Evolutionary conservation across 768 basidiomycete genomes (phyloP), one percentile per base, ranked within the genome.

Genomic region (Rhodotorula graminis): DNA sequence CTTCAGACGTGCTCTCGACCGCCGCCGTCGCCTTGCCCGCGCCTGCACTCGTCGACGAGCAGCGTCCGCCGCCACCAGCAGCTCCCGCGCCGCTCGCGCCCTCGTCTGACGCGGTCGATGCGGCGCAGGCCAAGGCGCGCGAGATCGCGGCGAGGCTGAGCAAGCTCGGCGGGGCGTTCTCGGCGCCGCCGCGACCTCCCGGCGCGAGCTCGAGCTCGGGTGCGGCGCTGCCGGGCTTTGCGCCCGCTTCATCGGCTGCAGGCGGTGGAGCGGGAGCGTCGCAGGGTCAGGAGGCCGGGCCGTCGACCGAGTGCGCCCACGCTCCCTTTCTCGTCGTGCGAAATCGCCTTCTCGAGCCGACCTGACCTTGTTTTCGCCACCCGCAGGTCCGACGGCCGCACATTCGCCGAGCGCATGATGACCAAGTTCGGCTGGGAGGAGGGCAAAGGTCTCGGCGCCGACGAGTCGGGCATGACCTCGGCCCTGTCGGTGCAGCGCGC

Each of bases 351-450:
- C n/a, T n/a, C n/a, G n/a, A n/a, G n/a, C n/a, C 4, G 25, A 5
- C 11, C 46, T 37, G 14, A 29, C 42, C 2, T 21, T 3, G 27
- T 15, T 12, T 12, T 40, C 47, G 18, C 50, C 37, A 31, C 6
- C 18, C 33, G 29, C 66, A 74, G 73, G 33, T 67, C 65, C 50
- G 75, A 76, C 61, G 42, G 57, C 50, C 69, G 87, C 25, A 84
- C 89, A 6, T 92, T 94, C 77, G 91, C 92, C 44, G 88, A 89
- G 21, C 89, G 92, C 44, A 80, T 95, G 76, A 95, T 96, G 93
- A 91, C 90, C 9, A 95, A 93, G 82, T 94, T 90, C 91, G 95
- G 95, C 0, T 93, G 97, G 80, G 90, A 90, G 78, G 90, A 91
- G 79, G 95, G 95, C 3, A 88, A 93, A 81, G 94, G 94, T 11